Percentiles rank a stretch among this genome's conserved stretches.
These are phyloP conservation scores for Chytriomyces hyalinus DNA, from an alignment of 192 early-diverging fungal genomes.

Conservation along the genomic window DNA sequence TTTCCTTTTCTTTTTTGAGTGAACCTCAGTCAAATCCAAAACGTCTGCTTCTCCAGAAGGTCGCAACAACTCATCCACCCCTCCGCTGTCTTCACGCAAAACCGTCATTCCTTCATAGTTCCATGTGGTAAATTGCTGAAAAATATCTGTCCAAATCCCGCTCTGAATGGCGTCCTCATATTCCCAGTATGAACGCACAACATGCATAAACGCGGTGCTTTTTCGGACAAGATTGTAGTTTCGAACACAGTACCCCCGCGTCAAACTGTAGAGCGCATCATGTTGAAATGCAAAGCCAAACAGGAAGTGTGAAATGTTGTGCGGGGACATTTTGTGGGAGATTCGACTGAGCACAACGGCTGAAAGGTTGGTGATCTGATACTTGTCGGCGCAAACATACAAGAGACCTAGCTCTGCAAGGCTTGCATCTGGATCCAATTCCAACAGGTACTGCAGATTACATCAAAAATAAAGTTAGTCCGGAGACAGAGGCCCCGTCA, in stretches of 20 bases:
- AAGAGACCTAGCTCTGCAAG: background rate
- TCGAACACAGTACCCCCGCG: background rate
- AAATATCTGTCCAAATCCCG: background rate
- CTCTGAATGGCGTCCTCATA: background rate
- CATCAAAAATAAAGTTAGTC: background rate
- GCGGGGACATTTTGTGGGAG: background rate
- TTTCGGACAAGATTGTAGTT: background rate
- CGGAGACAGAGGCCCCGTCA: background rate
- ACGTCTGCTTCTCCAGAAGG: background rate
- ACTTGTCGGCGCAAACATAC: constrained; percentile 28
- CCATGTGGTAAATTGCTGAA: background rate
- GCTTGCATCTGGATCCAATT: constrained; percentile 4
- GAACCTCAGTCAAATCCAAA: too few relatives aligned
- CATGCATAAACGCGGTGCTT: background rate
- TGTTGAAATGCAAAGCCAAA: constrained; percentile 7
- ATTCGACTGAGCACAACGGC: background rate
- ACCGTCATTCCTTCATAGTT: background rate
- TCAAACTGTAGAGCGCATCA: background rate
- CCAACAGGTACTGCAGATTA: constrained; percentile 6
- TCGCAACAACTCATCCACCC: background rate
- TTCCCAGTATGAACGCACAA: constrained; percentile 12
- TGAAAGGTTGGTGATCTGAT: constrained; percentile 10
- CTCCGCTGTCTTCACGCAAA: constrained; percentile 5
- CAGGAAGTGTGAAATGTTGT: background rate
- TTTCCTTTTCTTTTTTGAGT: too few relatives aligned